Conservation (phyloP, 179 eudicot genomes). For the Vitellaria paradoxa region DNA sequence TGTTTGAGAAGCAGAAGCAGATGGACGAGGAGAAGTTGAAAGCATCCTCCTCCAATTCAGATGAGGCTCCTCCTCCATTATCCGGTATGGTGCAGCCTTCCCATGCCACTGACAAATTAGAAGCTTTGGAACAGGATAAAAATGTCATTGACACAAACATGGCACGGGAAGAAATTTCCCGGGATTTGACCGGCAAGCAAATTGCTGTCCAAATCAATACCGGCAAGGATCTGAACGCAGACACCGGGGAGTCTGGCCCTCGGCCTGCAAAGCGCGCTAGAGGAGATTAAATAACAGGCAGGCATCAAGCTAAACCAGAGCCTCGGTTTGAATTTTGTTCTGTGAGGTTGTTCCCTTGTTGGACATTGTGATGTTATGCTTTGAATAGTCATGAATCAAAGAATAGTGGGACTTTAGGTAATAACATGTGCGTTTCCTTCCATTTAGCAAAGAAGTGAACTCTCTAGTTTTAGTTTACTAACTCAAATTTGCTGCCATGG, state of each 20-base stretch:
- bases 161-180: neutral
- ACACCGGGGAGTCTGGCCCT: slow-evolving; percentile 7
- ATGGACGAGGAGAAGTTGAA: slow-evolving; percentile 33
- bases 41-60: slow-evolving; percentile 25
- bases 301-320: neutral
- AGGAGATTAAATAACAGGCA: slow-evolving; percentile 11
- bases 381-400: neutral
- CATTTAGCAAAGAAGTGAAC: slow-evolving; percentile 13
- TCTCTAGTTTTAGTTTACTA: neutral
- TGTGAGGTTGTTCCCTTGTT: neutral
- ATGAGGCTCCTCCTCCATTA: slow-evolving; percentile 19
- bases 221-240: neutral
- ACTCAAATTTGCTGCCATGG: neutral
- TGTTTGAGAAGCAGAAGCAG: slow-evolving; percentile 66
- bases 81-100: neutral
- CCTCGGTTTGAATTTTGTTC: neutral
- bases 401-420: neutral
- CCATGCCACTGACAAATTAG: neutral
- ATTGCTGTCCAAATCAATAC: neutral
- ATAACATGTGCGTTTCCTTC: neutral
- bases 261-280: slow-evolving; percentile 33
- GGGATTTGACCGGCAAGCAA: slow-evolving; percentile 6
- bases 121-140: slow-evolving; percentile 5
- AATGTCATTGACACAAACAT: neutral
- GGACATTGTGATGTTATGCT: neutral